These are phyloP conservation scores for Schizochytrium sp. DNA, from an alignment of 108 stramenopile species.

Conservation along the genomic window DNA sequence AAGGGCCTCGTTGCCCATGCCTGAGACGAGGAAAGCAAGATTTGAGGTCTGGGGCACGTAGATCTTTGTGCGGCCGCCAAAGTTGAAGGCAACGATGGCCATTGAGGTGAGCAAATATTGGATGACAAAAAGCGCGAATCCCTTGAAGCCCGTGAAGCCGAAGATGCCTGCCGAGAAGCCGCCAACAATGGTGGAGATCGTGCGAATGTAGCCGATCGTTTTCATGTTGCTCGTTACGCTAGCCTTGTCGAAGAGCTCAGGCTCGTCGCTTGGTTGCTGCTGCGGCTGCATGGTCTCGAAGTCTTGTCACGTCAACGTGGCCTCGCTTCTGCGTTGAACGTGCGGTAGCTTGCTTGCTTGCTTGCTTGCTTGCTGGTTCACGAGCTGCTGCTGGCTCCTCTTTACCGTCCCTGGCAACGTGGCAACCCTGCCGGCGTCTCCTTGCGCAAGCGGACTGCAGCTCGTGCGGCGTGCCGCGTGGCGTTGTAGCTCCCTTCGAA, in stretches of 20 bases:
- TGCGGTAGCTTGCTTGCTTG: no score
- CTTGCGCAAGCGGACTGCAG: no score
- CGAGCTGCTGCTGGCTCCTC: no score
- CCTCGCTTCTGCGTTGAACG: no score
- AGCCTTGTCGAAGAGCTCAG: neutral
- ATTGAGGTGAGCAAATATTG: neutral
- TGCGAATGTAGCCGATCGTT: neutral
- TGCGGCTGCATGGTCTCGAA: neutral
- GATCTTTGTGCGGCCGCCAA: neutral
- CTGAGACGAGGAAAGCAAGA: neutral
- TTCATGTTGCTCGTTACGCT: neutral
- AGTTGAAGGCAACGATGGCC: slow-evolving; percentile 2
- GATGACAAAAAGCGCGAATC: neutral
- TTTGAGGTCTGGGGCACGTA: neutral
- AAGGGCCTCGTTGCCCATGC: neutral
- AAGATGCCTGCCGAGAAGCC: neutral
- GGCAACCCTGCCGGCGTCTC: no score
- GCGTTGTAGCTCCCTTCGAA: no score
- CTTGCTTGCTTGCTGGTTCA: no score
- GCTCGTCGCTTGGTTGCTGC: neutral
- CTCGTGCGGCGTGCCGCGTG: no score
- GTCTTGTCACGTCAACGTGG: no score
- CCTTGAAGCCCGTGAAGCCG: slow-evolving; percentile 11
- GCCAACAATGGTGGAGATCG: neutral
- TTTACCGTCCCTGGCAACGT: no score